phyloP scores from a whole-genome alignment of 495 filamentous ascomycete species.

The Trichoderma gamsii region DNA sequence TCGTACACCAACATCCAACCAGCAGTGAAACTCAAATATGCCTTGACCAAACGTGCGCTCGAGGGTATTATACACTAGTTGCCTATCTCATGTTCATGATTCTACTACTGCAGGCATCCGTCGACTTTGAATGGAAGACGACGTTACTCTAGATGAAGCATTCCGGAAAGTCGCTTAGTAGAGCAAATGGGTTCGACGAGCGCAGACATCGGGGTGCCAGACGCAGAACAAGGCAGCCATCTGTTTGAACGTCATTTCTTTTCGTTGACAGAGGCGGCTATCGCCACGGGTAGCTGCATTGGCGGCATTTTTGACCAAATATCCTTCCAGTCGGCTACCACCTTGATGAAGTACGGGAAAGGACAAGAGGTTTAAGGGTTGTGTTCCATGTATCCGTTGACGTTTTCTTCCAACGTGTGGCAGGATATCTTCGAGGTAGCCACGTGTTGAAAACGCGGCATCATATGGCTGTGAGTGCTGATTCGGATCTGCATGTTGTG shows the following conservation, averaged over 20 bases:
- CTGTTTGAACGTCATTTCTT: slow-evolving; percentile 7
- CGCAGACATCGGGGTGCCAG: not conserved
- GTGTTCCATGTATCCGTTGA: slow-evolving; percentile 8
- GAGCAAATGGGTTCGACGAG: slow-evolving; percentile 9
- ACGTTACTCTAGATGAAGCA: slow-evolving; percentile 11
- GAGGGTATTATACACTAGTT: not conserved
- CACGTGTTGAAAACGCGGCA: slow-evolving; percentile 1
- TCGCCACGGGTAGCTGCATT: slow-evolving; percentile 1
- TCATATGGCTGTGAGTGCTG: not conserved
- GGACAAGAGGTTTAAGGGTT: not conserved
- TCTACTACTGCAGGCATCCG: not conserved
- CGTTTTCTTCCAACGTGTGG: not conserved
- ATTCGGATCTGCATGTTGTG: not conserved
- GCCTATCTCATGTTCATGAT: not conserved
- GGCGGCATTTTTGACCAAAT: not conserved
- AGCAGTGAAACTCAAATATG: not conserved
- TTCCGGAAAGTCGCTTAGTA: slow-evolving; percentile 8
- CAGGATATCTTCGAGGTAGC: not conserved
- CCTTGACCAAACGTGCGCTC: not conserved
- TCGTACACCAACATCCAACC: not conserved
- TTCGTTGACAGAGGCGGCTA: slow-evolving; percentile 1
- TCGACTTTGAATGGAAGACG: not conserved
- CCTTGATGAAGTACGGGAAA: not conserved
- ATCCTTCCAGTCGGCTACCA: not conserved
- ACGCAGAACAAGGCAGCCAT: not conserved